Conservation (phyloP, 179 eudicot genomes). For the Sideroxylon spinosum region DNA sequence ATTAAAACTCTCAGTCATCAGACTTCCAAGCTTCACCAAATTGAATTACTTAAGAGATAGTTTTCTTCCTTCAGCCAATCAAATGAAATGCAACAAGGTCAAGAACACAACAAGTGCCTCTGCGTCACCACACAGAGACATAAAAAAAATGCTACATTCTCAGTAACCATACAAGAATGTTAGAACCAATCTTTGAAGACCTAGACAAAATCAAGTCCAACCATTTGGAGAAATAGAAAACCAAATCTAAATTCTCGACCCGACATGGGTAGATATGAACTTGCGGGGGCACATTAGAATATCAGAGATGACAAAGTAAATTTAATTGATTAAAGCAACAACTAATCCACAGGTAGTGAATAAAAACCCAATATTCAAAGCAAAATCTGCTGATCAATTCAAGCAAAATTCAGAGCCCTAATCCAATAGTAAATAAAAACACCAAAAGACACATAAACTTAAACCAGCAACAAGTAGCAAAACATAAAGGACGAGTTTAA, state of each 20-base stretch:
- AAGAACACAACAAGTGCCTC: background rate
- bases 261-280: background rate
- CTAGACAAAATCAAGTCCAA: background rate
- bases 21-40: background rate
- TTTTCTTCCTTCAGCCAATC: background rate
- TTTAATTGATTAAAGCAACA: background rate
- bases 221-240: background rate
- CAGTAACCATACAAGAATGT: background rate
- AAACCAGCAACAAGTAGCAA: background rate
- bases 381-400: conserved; percentile 1
- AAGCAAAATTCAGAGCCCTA: background rate
- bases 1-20: background rate
- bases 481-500: background rate
- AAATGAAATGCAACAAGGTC: background rate
- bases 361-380: conserved; percentile 2
- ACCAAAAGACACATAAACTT: background rate
- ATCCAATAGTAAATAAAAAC: background rate
- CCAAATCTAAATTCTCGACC: background rate
- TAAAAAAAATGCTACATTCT: background rate
- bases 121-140: background rate
- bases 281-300: background rate
- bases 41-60: background rate
- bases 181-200: background rate
- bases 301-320: background rate
- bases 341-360: background rate